Percentiles rank a stretch among this genome's conserved stretches.
These are phyloP conservation scores for Leucaena leucocephala DNA, from an alignment of 306 rosid genomes.

Conservation along the genomic window DNA sequence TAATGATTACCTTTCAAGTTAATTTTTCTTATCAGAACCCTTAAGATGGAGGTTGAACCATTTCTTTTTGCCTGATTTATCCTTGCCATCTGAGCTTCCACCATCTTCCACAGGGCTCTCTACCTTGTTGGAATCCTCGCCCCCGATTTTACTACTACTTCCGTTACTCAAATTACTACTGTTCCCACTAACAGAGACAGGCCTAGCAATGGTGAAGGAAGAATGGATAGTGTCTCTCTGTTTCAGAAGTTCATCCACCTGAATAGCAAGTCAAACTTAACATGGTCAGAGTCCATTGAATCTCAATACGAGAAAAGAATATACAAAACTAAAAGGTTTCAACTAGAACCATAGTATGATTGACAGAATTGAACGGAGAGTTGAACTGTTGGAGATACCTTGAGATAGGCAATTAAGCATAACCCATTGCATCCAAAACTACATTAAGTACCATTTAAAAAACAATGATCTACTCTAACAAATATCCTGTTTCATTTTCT, in stretches of 20 bases:
- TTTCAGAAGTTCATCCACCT: conserved; percentile 97
- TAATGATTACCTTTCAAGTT: conserved; percentile 42
- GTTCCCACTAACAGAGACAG: conserved; percentile 45
- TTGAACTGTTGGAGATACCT: neutral
- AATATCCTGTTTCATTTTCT: neutral
- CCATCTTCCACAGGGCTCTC: conserved; percentile 78
- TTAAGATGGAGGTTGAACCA: conserved; percentile 87
- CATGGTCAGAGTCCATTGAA: neutral
- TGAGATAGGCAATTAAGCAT: neutral
- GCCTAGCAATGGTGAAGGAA: conserved; percentile 59
- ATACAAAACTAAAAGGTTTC: neutral
- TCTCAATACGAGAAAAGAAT: conserved; percentile 1
- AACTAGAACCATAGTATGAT: neutral
- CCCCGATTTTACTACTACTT: conserved; percentile 67
- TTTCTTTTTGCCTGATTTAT: conserved; percentile 84
- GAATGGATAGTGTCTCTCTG: conserved; percentile 83
- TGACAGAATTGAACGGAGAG: conserved; percentile 2
- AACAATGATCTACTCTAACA: neutral
- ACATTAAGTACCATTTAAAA: neutral
- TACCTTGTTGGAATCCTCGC: conserved; percentile 56
- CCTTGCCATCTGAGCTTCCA: conserved; percentile 87
- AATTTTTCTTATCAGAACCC: conserved; percentile 65
- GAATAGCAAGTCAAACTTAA: conserved; percentile 29
- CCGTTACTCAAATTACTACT: conserved; percentile 67
- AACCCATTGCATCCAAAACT: neutral